Evolutionary conservation across 2,329 filamentous ascomycete genomes (phyloP), one percentile per base, ranked within the genome.

Genomic region (Daldinia sp.): DNA sequence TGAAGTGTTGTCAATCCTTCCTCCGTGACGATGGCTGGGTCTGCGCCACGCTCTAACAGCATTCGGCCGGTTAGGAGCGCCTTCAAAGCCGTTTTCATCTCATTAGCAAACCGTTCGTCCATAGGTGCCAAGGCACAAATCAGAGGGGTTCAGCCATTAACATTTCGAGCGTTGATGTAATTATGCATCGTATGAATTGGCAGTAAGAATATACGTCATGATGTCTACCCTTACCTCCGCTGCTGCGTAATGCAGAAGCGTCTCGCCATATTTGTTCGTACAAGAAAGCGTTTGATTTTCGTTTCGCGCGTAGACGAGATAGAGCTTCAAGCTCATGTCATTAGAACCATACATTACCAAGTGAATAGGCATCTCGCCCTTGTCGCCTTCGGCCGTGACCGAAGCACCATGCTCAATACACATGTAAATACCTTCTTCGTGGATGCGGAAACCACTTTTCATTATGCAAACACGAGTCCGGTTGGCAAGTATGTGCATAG

Each of bases 101-200:
- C 29, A 13, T 3, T 4, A 11, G 29, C 29, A 32, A 32, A 32
- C 29, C 5, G 10, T 32, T 32, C 29, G 13, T 21, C 37, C 4
- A 4, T 41, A 23, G 37, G 25, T 17, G 35, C 10, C 23, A 53
- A 53, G 25, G 35, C 50, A 13, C 50, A 53, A 15, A 47, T 53
- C 34, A 53, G 19, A 9, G 50, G 50, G 15, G 50, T 43, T 35
- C 50, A 53, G 23, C 50, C 50, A 13, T 53, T 43, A 10, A 19
- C 13, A 37, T 32, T 53, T 8, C 23, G 25, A 13, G 34, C 50
- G n/a, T 53, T 43, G 50, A 53, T 32, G 23, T 19, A n/a, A n/a
- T n/a, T n/a, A 7, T 15, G 19, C 34, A 10, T 17, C 34, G 10
- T 21, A 11, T 11, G 37, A 21, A 10, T 41, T 21, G 23, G 37